Evolutionary conservation across 306 rosid genomes (phyloP), one percentile per base, ranked within the genome.

Genomic region (Quercus agrifolia): DNA sequence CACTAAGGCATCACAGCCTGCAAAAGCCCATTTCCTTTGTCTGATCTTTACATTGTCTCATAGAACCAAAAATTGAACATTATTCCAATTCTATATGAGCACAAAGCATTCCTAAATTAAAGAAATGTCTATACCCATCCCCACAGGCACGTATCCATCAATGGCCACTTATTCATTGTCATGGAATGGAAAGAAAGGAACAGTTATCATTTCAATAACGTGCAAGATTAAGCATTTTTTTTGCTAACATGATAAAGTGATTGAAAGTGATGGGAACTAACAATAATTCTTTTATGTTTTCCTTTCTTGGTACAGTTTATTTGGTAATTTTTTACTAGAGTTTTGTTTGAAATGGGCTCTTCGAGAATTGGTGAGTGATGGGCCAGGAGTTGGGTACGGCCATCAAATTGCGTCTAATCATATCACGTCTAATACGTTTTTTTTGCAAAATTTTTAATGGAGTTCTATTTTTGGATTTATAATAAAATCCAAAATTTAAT

Each of bases 151-250:
- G 67, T 67, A 73, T 20, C 46, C 62, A 84, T 78, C 80, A 79
- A 68, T 55, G 62, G 71, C 92, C 86, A 78, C 88, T 81, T 80
- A 73, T 74, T 80, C 75, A 41, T 55, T 74, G 81, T 80, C 84
- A 68, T 71, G 83, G 78, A 77, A 74, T 76, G 28, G 73, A 71
- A 78, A 55, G 75, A 72, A 30, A 86, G 74, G 67, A 70, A 20
- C 82, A 78, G 74, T 33, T 78, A 76, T 81, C 61, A 85, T 79
- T 83, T 49, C 31, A 21, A 76, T 76, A 83, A 57, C 15, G 67
- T 27, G 41, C 6, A 27, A 41, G 31, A 15, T 25, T 57, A 23
- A 20, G 46, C 12, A 62, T 25, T 19, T 18, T 8, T 20, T 51
- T 58, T 67, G 20, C 52, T 31, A 58, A 77, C 85, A 86, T 71